A percentile compares a stretch with the other conserved stretches of the same genome.
Evolutionary conservation across 2,329 filamentous ascomycete species (phyloP).

Genomic region (Trichophyton verrucosum): DNA sequence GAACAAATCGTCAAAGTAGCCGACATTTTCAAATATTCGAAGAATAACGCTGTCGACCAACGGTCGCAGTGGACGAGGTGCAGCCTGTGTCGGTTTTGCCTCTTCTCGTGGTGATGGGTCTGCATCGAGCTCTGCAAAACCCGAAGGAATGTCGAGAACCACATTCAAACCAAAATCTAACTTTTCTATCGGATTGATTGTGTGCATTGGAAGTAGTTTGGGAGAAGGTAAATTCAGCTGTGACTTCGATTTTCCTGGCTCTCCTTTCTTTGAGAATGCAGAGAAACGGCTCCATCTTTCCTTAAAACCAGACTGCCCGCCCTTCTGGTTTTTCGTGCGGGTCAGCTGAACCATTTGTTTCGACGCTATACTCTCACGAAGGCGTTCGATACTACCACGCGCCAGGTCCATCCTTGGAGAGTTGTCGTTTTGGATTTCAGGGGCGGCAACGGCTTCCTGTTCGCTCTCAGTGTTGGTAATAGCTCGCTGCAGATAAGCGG

Average conservation of each 20-base stretch:
- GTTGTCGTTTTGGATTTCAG: neutral
- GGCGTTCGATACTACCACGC: neutral
- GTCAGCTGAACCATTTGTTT: neutral
- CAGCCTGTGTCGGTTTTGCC: constrained; percentile 26
- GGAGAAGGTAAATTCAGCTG: neutral
- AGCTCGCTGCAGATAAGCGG: neutral
- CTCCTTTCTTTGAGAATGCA: neutral
- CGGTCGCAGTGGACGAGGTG: neutral
- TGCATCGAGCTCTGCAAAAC: neutral
- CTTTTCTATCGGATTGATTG: neutral
- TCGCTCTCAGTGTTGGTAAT: neutral
- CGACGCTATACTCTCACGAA: constrained; percentile 1
- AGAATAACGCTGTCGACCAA: constrained; percentile 41
- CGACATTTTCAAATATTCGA: constrained; percentile 39
- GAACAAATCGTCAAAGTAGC: constrained; percentile 44
- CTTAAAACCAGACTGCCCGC: neutral
- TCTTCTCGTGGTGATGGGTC: constrained; percentile 8
- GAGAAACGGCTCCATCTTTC: neutral
- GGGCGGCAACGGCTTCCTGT: neutral
- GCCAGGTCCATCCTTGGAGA: neutral
- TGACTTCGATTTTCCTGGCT: neutral
- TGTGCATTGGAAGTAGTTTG: neutral
- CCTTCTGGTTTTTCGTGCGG: neutral
- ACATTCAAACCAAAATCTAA: neutral
- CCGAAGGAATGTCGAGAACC: neutral